Base-by-base conservation (phyloP, 1,284 basidiomycete species). In the Anthracocystis setariae region DNA sequence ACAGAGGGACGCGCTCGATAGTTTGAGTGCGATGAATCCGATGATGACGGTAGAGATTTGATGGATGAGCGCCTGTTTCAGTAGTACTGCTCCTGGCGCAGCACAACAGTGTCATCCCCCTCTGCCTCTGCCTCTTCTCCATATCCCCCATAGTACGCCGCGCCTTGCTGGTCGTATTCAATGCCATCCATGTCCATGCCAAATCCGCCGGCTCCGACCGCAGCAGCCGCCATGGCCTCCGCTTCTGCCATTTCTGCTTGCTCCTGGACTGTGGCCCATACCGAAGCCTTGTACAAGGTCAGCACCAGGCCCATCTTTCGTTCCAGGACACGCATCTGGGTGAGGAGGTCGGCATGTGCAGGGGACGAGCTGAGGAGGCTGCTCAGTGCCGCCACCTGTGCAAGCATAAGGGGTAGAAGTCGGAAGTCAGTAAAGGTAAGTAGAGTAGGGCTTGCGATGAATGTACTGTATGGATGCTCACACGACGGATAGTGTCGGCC, bases 201-300 rank as follows among this genome's bases (percentile, higher is more conserved):
- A 46, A 61, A 61, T 10, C 44, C 66, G 5, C 58, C 29, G 29
- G 54, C 49, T 5, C 42, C 58, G 9, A 50, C 66, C 4, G 47
- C 66, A 15, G 69, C 63, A 2, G 63, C 69, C 1, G 68, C 63
- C 62, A 66, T 58, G 3, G 70, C 70, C 35, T 73, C 70, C 1
- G 70, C 67, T 51, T 85, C 84, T 29, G 88, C 87, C 39, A 85
- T 85, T 35, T 86, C 86, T 53, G 90, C 88, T 73, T 92, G 90
- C 73, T 95, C 92, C 81, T 93, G 92, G 77, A 96, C 90, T 45
- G 94, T 90, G 9, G 91, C 92, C 93, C 93, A 97, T 0, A 96
- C 93, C 15, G 92, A 93, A 0, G 93, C 93, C 85, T 94, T 93
- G 87, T 93, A 95, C 90, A 95, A 83, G 2, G 70, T 68, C 17